Evolutionary conservation across 176 grass and related monocot genomes (phyloP), one percentile per base, ranked within the genome.

Genomic region (Avena atlantica): DNA sequence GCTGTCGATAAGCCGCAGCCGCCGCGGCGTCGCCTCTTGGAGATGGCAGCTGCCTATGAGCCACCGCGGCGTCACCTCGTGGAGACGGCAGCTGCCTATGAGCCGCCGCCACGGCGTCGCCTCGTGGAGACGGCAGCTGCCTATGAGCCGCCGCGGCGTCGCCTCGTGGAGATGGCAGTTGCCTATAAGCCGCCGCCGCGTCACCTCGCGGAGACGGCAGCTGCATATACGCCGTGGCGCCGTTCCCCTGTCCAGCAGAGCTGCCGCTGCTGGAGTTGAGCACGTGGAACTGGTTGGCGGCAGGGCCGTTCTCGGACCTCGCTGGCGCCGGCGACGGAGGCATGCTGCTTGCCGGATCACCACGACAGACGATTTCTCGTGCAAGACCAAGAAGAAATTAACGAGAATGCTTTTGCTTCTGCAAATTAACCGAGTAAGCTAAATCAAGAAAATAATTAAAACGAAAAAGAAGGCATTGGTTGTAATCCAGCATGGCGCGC

Each of bases 181-280:
- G 65, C 65, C 65, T 29, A 37, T 68, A 68, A 29, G 65, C 65
- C 14, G 29, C 14, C 66, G 4, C 17, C 15, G 15, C 66, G 67
- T 71, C 57, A 59, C 19, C 19, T 21, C 69, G 69, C 20, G 19
- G 70, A 23, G 70, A 68, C 42, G 27, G 70, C 20, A 49, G 60
- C 44, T 49, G 37, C 11, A 21, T 19, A 4, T 66, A 89, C 17
- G 77, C 34, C 27, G 20, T 7, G 12, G 16, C 17, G 24, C 49
- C 34, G 14, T 8, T 57, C 11, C 31, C 6, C 8, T 83, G 73
- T 5, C 73, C 74, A 15, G 49, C 70, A 19, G 70, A 44, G 37
- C 78, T 40, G 51, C 79, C 73, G 64, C 63, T 31, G 84, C 53
- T n/a, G 1, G 89, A 90, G 74, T 90, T 83, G 15, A 90, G 57